Base-by-base conservation (phyloP, 1,139 yeast species). In the Yamadazyma jaroonii region DNA sequence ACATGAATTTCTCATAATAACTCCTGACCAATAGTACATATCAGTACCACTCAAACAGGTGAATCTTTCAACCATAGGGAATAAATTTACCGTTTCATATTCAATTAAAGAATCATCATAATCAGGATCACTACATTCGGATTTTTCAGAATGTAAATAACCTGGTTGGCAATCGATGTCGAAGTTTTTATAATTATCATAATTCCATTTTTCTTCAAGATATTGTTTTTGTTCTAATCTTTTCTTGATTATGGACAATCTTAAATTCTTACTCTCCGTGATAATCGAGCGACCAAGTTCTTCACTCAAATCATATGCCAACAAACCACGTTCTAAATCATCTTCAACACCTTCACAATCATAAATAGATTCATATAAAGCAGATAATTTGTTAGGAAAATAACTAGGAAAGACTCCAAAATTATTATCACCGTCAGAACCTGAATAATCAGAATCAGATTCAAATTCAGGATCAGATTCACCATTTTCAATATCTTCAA, bases 21-120 rank as follows among this genome's bases (percentile, higher is more conserved):
- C 96, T 3, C 96, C 95, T 3, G 97, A 88, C 98, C 98, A 92
- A 62, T 90, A 89, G 50, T 85, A 84, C 72, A 89, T 80, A 50
- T 89, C 97, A 32, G 83, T 77, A 26, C 77, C 75, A 17, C 79
- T 69, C 45, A 80, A 78, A 38, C 85, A 81, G 0, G 97, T 92
- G 59, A 87, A 90, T 56, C 84, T 82, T 59, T 92, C 98, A 31
- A 90, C 97, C 45, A 92, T 64, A 10, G 96, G 95, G 64, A 92
- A 92, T 22, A 90, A 66, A 56, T 92, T 89, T 25, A 85, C 66
- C 37, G 69, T 62, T 40, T 74, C 77, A 49, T 77, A 72, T 31
- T 78, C 80, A 34, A 65, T 58, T 37, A 74, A 59, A 5, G 77
- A 66, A 37, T 69, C 69, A 48, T 77, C 83, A 36, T 64, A 63